phyloP scores from a whole-genome alignment of 2,329 filamentous ascomycete species.

The Diaporthe citriasiana region DNA sequence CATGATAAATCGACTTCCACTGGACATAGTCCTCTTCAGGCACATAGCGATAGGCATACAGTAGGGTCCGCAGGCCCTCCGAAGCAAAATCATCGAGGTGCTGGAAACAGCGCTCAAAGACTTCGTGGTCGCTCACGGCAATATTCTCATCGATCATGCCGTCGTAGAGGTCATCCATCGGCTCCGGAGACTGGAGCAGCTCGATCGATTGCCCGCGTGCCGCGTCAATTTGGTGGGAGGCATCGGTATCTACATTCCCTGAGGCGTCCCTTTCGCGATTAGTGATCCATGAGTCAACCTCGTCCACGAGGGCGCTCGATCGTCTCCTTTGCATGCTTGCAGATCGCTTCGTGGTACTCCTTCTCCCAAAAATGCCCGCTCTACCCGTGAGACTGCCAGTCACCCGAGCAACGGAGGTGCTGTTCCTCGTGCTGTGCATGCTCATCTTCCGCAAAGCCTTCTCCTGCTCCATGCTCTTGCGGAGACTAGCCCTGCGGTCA shows the following conservation, averaged over 20 bases:
- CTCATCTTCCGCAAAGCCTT: constrained; percentile 50
- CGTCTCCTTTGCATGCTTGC: constrained; percentile 46
- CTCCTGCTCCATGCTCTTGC: constrained; percentile 63
- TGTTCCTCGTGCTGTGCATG: constrained; percentile 52
- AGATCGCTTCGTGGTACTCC: constrained; percentile 52
- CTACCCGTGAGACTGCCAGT: constrained; percentile 46
- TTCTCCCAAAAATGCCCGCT: constrained; percentile 50
- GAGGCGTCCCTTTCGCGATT: constrained; percentile 52
- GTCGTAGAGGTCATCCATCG: constrained; percentile 60
- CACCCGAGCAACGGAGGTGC: constrained; percentile 50
- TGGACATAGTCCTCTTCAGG: constrained; percentile 79
- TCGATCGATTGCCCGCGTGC: constrained; percentile 54
- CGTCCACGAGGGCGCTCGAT: constrained; percentile 48
- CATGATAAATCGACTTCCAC: constrained; percentile 84
- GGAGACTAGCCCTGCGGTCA: constrained; percentile 64
- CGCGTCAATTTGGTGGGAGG: constrained; percentile 50
- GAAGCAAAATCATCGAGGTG: constrained; percentile 91
- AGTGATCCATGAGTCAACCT: constrained; percentile 54
- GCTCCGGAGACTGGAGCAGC: constrained; percentile 47
- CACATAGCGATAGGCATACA: constrained; percentile 86
- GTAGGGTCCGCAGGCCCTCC: constrained; percentile 86
- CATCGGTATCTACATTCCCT: constrained; percentile 45
- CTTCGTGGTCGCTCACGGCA: constrained; percentile 68
- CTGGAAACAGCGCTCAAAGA: constrained; percentile 89
- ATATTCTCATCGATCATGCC: constrained; percentile 68